phyloP scores from a whole-genome alignment of 345 rosid genomes.

The Acer yangbiense region DNA sequence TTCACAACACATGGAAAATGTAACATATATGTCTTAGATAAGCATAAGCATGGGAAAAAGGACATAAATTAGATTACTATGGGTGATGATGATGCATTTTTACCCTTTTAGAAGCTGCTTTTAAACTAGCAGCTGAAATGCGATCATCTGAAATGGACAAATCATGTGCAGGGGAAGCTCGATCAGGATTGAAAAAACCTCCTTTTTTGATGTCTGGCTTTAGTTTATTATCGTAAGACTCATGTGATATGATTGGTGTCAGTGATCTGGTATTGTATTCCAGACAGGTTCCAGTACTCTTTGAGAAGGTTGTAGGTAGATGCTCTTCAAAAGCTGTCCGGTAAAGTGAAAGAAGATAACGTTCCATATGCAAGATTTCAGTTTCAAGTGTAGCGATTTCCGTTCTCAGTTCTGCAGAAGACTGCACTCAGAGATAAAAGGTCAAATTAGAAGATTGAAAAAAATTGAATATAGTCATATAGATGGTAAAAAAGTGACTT shows the following conservation, averaged over 20 bases:
- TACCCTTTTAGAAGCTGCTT: conserved; percentile 51
- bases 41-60: neutral
- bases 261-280: conserved; percentile 33
- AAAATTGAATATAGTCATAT: neutral
- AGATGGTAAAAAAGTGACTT: neutral
- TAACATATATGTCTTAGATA: neutral
- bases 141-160: conserved; percentile 39
- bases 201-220: conserved; percentile 30
- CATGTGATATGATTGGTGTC: conserved; percentile 20
- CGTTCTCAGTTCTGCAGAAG: conserved; percentile 59
- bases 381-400: conserved; percentile 71
- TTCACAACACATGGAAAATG: conserved; percentile 1
- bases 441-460: neutral
- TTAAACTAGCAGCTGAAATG: conserved; percentile 40
- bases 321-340: conserved; percentile 66
- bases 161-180: conserved; percentile 44
- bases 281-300: conserved; percentile 29
- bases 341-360: conserved; percentile 68
- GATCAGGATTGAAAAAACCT: conserved; percentile 33
- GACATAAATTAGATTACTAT: neutral
- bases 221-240: conserved; percentile 29
- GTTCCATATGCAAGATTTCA: conserved; percentile 69
- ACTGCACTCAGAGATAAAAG: conserved; percentile 39
- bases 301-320: conserved; percentile 30
- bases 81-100: conserved; percentile 8